These are phyloP conservation scores for Fragilaria crotonensis DNA, from an alignment of 108 stramenopile genomes.

Conservation along the genomic window DNA sequence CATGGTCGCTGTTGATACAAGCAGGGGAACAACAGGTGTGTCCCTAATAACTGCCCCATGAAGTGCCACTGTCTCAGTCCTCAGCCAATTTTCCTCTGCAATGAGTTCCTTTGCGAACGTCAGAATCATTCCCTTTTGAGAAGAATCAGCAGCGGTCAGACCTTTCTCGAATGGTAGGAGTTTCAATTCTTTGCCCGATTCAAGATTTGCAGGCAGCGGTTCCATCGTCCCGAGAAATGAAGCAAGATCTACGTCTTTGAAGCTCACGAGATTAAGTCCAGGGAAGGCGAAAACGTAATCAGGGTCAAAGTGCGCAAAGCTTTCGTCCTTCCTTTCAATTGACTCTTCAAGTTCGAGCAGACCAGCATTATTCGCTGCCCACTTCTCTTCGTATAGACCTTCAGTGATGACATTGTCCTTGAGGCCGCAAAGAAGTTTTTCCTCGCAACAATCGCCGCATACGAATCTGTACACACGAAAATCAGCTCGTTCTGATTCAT, in stretches of 20 bases:
- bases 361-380: too few relatives aligned
- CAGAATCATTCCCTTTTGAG: too few relatives aligned
- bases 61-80: too few relatives aligned
- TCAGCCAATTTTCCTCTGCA: neutral
- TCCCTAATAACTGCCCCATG: neutral
- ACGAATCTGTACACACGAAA: slow-evolving; percentile 8
- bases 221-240: neutral
- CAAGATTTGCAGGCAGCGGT: neutral
- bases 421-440: slow-evolving; percentile 24
- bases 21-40: neutral
- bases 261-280: neutral
- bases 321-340: too few relatives aligned
- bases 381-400: too few relatives aligned
- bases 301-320: neutral
- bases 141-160: neutral
- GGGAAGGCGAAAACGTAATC: neutral
- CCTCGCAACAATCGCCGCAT: slow-evolving; percentile 48
- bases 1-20: neutral
- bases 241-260: neutral
- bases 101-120: neutral
- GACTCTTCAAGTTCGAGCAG: too few relatives aligned
- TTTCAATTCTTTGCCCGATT: neutral
- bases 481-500: neutral
- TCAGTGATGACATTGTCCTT: neutral
- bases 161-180: neutral